Conservation (phyloP, 164 flowering plant genomes). For the Akebia trifoliata region DNA sequence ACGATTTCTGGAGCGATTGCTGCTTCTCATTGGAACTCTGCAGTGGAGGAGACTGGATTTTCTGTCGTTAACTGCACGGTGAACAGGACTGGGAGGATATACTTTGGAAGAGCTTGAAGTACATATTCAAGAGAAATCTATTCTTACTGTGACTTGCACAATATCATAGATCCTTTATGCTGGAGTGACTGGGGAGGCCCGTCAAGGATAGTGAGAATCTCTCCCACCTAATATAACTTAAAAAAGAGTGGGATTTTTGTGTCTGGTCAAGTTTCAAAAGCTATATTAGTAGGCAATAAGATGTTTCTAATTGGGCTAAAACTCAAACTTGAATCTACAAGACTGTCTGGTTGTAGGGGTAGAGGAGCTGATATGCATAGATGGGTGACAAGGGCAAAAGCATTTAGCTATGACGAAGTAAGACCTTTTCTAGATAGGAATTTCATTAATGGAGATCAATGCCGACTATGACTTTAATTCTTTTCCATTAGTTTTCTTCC, state of each 20-base stretch:
- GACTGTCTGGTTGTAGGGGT: conserved; percentile 66
- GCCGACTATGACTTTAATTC: conserved; percentile 66
- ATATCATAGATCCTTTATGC: conserved; percentile 52
- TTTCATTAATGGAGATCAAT: conserved; percentile 58
- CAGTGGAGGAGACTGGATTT: conserved; percentile 64
- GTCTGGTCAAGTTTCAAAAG: too few relatives aligned
- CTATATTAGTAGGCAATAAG: too few relatives aligned
- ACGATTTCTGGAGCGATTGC: conserved; percentile 66
- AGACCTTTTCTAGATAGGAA: conserved; percentile 40
- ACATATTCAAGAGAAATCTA: conserved; percentile 60
- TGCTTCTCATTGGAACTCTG: conserved; percentile 70
- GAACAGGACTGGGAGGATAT: conserved; percentile 52
- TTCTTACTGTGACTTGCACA: conserved; percentile 48
- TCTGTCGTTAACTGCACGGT: conserved; percentile 70
- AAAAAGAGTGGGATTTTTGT: too few relatives aligned
- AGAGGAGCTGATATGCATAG: conserved; percentile 49
- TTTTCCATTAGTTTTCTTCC: not conserved
- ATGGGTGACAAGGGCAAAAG: conserved; percentile 64
- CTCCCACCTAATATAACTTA: too few relatives aligned
- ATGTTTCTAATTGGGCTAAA: not conserved
- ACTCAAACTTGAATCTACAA: conserved; percentile 27
- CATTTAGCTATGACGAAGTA: conserved; percentile 42
- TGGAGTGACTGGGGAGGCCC: conserved; percentile 84
- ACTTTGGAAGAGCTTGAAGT: conserved; percentile 94
- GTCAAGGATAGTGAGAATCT: conserved; percentile 39